Evolutionary conservation across 495 filamentous ascomycete species (phyloP).

Genomic region (Platismatia glauca): DNA sequence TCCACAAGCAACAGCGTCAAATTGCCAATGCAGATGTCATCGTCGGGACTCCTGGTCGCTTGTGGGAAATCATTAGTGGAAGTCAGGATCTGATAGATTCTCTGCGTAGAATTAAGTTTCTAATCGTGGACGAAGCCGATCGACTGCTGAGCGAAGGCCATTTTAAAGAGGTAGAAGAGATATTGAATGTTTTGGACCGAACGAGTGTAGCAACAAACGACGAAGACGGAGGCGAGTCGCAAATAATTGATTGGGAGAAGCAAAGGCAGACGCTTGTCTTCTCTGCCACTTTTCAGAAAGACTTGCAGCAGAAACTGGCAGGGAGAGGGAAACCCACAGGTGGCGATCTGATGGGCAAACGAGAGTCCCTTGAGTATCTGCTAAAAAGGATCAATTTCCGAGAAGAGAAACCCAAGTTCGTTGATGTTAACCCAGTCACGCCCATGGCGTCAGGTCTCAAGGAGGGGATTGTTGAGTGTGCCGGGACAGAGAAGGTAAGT

Average conservation of each 20-base stretch:
- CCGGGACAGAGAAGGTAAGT: constrained; percentile 77
- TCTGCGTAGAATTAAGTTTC: constrained; percentile 64
- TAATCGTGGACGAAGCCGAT: constrained; percentile 94
- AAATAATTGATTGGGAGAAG: constrained; percentile 16
- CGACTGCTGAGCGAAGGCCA: constrained; percentile 84
- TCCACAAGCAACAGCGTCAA: constrained; percentile 85
- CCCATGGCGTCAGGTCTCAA: constrained; percentile 82
- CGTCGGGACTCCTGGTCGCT: constrained; percentile 80
- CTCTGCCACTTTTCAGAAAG: constrained; percentile 89
- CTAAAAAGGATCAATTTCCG: constrained; percentile 83
- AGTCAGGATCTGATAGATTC: constrained; percentile 50
- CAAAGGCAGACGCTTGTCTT: constrained; percentile 88
- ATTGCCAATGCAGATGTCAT: constrained; percentile 72
- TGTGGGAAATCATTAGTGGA: constrained; percentile 85
- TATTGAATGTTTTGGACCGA: constrained; percentile 65
- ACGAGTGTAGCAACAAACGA: constrained; percentile 37
- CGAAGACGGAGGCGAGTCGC: constrained; percentile 25
- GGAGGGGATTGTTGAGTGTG: constrained; percentile 87
- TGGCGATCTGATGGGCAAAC: constrained; percentile 54
- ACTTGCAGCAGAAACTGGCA: constrained; percentile 79
- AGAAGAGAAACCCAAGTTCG: constrained; percentile 72
- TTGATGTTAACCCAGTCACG: constrained; percentile 78
- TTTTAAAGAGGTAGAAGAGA: constrained; percentile 87
- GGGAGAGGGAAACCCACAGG: constrained; percentile 52
- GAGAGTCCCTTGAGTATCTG: constrained; percentile 85